A percentile compares a stretch with the other conserved stretches of the same genome.
Conservation (phyloP, 306 rosid species). For the Sechiopsis laciniata region DNA sequence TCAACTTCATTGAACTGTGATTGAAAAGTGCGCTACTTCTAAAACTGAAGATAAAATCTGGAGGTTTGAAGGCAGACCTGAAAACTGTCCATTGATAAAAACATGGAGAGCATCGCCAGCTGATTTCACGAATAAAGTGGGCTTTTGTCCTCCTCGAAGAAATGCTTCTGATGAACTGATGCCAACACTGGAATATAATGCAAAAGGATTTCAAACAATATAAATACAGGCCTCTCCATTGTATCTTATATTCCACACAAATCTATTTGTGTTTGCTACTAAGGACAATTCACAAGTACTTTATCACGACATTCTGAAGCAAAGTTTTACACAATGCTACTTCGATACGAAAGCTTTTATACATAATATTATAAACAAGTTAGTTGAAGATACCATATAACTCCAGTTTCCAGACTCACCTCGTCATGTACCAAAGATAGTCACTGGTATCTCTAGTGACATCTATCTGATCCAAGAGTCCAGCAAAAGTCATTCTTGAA, state of each 20-base stretch:
- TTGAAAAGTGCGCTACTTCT: neutral
- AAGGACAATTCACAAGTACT: neutral
- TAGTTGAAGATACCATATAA: neutral
- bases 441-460: constrained; percentile 79
- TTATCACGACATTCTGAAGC: neutral
- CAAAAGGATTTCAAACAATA: constrained; percentile 7
- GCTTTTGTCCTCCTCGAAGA: constrained; percentile 58
- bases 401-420: constrained; percentile 39
- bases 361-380: neutral
- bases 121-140: constrained; percentile 62
- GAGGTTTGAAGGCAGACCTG: constrained; percentile 38
- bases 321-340: neutral
- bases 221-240: neutral
- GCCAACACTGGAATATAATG: constrained; percentile 46
- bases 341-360: neutral
- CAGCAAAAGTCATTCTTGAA: constrained; percentile 45
- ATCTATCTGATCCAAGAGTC: constrained; percentile 76
- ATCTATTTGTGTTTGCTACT: neutral
- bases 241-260: neutral
- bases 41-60: constrained; percentile 11
- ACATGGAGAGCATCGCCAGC: constrained; percentile 86
- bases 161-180: constrained; percentile 69
- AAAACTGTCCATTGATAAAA: constrained; percentile 71
- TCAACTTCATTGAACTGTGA: constrained; percentile 21
- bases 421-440: constrained; percentile 90